Base-by-base conservation (phyloP, 805 yeast species). In the Ogataea saltuana region DNA sequence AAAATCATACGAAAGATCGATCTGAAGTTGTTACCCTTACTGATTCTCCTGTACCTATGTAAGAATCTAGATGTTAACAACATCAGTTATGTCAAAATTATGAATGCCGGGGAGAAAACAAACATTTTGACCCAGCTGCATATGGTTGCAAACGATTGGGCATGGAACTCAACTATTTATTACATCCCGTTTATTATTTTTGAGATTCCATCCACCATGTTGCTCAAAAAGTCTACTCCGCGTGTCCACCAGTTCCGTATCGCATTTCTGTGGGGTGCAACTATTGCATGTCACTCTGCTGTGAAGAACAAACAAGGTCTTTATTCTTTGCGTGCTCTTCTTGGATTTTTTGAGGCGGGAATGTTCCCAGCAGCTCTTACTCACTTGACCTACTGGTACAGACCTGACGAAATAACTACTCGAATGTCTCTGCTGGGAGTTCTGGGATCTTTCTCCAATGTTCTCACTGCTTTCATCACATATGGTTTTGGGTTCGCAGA, bases 361-460 rank as follows among this genome's bases (percentile, higher is more conserved):
- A 72, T 68, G 53, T 75, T 73, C 55, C 77, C 78, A 2, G 75
- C 35, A 3, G 41, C 41, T 3, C 35, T 38, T 7, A 19, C 41
- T 4, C 41, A 38, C 10, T 29, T 38, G 22, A 87, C 85, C 13
- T 68, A 75, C 13, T 78, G 75, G 72, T 77, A 76, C 59, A 71
- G 70, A 54, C 66, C 76, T 40, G 68, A 70, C 41, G 84, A 82
- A 60, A 67, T 78, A 43, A 70, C 76, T 35, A 68, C 83, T 54
- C 71, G 87, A 62, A 78, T 80, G 18, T 79, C 80, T 32, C 65
- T 78, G 51, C 77, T 75, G 63, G 80, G 80, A 51, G 62, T 75
- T 36, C 85, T 87, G 30, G 84, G 81, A 50, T 74, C 71, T 49
- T 65, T 82, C 30, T 88, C 86, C 25, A 64, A 73, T 12, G 60